A percentile compares a stretch with the other conserved stretches of the same genome.
phyloP scores from a whole-genome alignment of 331 rosid species.

The Acacia concinna region DNA sequence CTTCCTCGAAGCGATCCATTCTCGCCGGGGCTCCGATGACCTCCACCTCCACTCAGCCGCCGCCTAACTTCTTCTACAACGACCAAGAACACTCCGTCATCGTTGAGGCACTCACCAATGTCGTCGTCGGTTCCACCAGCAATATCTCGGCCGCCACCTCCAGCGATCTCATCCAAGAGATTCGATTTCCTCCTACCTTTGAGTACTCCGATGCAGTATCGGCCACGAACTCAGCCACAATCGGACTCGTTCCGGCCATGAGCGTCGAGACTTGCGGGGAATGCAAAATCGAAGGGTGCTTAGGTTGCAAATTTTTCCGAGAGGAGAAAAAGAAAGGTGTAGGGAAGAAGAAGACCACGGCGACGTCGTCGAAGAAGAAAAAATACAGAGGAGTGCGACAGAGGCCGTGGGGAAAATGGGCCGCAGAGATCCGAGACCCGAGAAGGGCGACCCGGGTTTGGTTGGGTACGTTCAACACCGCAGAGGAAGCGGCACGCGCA shows the following conservation, averaged over 20 bases:
- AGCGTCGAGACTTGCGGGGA: constrained; percentile 55
- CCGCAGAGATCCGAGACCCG: constrained; percentile 70
- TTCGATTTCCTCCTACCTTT: not conserved
- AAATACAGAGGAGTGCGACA: constrained; percentile 72
- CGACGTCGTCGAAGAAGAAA: constrained; percentile 33
- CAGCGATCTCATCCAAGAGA: not conserved
- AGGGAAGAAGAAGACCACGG: constrained; percentile 10
- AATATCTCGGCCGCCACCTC: not conserved
- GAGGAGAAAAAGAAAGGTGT: constrained; percentile 36
- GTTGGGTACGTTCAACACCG: constrained; percentile 59
- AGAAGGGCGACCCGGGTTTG: constrained; percentile 57
- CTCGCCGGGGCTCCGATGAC: not conserved
- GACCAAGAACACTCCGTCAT: constrained; percentile 76
- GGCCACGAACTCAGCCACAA: not conserved
- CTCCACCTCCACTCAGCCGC: not conserved
- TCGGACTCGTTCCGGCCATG: not conserved
- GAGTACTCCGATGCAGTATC: not conserved
- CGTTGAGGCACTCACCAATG: constrained; percentile 71
- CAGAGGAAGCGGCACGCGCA: constrained; percentile 70
- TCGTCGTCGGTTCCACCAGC: constrained; percentile 49
- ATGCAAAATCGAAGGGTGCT: constrained; percentile 64
- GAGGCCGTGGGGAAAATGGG: constrained; percentile 85
- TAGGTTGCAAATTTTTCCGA: constrained; percentile 66
- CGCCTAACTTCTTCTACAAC: constrained; percentile 27
- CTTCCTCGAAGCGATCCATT: constrained; percentile 23